Evolutionary conservation across 345 rosid species (phyloP).

Genomic region (Chamaenerion angustifolium): DNA sequence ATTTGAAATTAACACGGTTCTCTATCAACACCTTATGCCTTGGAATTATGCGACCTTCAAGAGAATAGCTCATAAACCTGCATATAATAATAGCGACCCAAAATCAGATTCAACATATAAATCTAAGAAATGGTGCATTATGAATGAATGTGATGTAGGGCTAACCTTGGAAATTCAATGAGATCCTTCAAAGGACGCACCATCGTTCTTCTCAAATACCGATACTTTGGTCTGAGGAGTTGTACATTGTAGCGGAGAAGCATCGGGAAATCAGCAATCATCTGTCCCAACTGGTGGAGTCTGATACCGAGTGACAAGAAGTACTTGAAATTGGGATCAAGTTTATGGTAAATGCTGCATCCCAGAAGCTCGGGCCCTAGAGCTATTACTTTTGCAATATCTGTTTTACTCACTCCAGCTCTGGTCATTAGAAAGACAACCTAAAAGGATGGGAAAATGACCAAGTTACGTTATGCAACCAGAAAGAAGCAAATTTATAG

Average conservation of each 20-base stretch:
- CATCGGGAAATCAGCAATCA: constrained; percentile 88
- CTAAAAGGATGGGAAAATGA: constrained; percentile 17
- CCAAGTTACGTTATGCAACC: too few relatives aligned
- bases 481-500: too few relatives aligned
- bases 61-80: constrained; percentile 91
- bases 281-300: constrained; percentile 46
- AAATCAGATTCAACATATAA: not conserved
- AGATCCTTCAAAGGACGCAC: constrained; percentile 73
- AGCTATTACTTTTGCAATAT: constrained; percentile 75
- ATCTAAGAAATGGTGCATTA: not conserved
- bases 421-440: constrained; percentile 71
- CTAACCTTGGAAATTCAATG: constrained; percentile 78
- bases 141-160: not conserved
- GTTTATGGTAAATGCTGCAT: constrained; percentile 62
- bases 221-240: constrained; percentile 65
- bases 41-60: constrained; percentile 72
- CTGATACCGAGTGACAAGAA: constrained; percentile 67
- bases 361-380: constrained; percentile 79
- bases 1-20: constrained; percentile 62
- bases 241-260: constrained; percentile 65
- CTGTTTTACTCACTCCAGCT: constrained; percentile 61
- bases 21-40: constrained; percentile 60
- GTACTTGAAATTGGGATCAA: constrained; percentile 62
- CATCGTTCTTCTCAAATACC: constrained; percentile 68
- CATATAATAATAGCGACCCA: not conserved